Evolutionary conservation across 352 stramenopile species (phyloP).

Genomic region (Globisporangium takayamanum): DNA sequence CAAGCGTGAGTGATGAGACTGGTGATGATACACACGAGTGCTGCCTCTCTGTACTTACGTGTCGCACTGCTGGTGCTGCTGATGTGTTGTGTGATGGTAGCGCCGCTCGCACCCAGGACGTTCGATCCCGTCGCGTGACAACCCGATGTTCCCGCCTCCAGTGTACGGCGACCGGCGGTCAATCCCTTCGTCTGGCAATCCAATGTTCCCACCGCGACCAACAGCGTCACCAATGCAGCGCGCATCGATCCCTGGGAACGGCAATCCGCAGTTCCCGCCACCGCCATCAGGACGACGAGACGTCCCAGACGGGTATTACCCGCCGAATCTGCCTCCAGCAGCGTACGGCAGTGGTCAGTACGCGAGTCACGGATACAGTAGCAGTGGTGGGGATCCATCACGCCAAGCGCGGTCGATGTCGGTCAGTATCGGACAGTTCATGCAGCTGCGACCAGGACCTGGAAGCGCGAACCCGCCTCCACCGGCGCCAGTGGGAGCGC

Average conservation of each 20-base stretch:
- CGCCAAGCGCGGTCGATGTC: conserved; percentile 55
- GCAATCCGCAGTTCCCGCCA: conserved; percentile 54
- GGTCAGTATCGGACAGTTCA: conserved; percentile 44
- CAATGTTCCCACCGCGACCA: conserved; percentile 66
- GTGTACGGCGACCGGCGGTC: conserved; percentile 38
- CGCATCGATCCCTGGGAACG: conserved; percentile 42
- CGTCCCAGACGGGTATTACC: conserved; percentile 26
- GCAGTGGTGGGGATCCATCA: conserved; percentile 15
- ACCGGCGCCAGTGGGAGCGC: conserved; percentile 11
- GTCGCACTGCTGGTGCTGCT: conserved; percentile 1
- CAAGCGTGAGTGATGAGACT: conserved; percentile 12
- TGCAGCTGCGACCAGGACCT: conserved; percentile 18
- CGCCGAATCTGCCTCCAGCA: conserved; percentile 12
- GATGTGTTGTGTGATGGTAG: conserved; percentile 6
- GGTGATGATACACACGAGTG: not conserved
- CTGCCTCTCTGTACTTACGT: not conserved
- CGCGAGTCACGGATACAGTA: conserved; percentile 1
- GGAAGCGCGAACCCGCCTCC: too few species aligned
- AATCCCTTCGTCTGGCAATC: conserved; percentile 54
- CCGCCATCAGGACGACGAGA: conserved; percentile 39
- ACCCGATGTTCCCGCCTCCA: conserved; percentile 49
- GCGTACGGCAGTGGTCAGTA: conserved; percentile 16
- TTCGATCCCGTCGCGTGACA: conserved; percentile 56
- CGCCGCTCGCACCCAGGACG: conserved; percentile 20
- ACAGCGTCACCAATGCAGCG: conserved; percentile 21